Percentiles rank a stretch among this genome's conserved stretches.
Conservation (phyloP, 768 basidiomycete genomes). For the Suillus alpinus region DNA sequence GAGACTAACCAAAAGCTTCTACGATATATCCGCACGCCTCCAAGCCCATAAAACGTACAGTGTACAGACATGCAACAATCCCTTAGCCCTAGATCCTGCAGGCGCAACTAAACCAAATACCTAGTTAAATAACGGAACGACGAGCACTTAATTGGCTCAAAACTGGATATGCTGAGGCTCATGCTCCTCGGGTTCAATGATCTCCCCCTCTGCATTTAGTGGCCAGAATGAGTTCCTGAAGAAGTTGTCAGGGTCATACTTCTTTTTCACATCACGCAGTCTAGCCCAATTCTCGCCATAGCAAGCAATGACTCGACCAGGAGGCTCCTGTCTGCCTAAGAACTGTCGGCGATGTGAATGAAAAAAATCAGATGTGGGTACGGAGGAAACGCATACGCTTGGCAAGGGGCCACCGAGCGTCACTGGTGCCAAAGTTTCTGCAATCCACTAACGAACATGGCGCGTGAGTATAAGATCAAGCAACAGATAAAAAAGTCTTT, state of each 20-base stretch:
- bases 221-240: constrained; percentile 86
- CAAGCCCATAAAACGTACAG: neutral
- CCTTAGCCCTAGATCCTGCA: neutral
- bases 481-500: constrained; percentile 15
- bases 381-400: constrained; percentile 54
- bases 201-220: constrained; percentile 51
- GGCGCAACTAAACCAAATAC: neutral
- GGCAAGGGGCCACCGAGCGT: constrained; percentile 81
- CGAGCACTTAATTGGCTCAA: constrained; percentile 8
- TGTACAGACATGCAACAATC: neutral
- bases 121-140: neutral
- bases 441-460: constrained; percentile 62
- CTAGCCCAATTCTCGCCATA: constrained; percentile 76
- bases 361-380: neutral
- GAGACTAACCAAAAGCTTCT: neutral
- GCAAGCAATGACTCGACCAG: constrained; percentile 59
- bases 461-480: constrained; percentile 9
- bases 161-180: constrained; percentile 46
- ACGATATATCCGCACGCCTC: neutral
- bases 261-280: constrained; percentile 65
- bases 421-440: constrained; percentile 65
- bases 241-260: constrained; percentile 73
- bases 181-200: constrained; percentile 55
- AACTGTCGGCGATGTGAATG: constrained; percentile 45
- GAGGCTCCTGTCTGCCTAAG: constrained; percentile 67